phyloP scores from a whole-genome alignment of 192 early-diverging fungal species.

The Rhizophagus sp. region DNA sequence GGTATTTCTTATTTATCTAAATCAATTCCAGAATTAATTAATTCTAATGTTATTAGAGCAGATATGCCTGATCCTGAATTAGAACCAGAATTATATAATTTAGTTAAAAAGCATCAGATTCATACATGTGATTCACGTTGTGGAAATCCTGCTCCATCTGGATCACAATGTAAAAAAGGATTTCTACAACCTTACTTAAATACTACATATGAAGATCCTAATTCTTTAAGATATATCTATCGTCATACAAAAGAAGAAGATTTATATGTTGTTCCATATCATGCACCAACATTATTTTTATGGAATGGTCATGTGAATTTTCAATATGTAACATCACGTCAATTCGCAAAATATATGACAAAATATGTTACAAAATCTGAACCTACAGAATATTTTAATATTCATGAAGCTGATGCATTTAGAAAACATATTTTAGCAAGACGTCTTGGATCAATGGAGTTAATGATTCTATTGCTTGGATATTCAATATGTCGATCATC shows the following conservation, averaged over 20 bases:
- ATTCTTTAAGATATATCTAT: no score
- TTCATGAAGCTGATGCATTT: background rate
- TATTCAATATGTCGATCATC: background rate
- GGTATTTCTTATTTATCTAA: background rate
- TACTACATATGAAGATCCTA: no score
- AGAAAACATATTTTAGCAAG: background rate
- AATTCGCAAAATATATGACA: conserved; percentile 12
- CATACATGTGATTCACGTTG: background rate
- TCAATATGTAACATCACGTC: background rate
- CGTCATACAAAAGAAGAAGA: no score
- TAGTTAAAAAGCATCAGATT: conserved; percentile 1
- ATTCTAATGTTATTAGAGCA: background rate
- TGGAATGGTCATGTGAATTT: conserved; percentile 2
- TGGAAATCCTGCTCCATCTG: background rate
- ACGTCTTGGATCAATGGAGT: background rate
- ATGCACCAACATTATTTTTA: background rate
- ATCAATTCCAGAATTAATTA: background rate
- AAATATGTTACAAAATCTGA: conserved; percentile 7
- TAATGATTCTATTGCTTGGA: background rate
- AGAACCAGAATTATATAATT: background rate
- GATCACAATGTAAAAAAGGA: background rate
- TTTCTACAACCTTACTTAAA: no score
- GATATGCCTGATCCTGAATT: background rate
- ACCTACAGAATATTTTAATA: background rate
- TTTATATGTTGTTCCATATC: background rate